These are phyloP conservation scores for Rutstroemia sydowiana DNA, from an alignment of 2,329 filamentous ascomycete genomes.

Conservation along the genomic window DNA sequence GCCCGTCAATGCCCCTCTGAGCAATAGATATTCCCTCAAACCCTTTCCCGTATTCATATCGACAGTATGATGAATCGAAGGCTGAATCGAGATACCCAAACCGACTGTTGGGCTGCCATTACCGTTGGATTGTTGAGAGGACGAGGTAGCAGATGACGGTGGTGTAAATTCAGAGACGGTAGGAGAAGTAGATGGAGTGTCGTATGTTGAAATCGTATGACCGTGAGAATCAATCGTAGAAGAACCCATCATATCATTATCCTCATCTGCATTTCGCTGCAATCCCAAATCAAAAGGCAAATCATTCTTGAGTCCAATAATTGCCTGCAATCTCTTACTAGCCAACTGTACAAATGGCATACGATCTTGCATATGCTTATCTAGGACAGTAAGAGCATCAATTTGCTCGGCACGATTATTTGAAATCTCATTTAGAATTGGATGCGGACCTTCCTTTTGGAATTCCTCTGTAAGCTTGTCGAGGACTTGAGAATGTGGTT, in stretches of 20 bases:
- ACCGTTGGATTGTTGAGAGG: too few species aligned
- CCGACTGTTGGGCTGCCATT: too few species aligned
- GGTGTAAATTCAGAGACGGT: too few species aligned
- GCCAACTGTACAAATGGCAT: conserved; percentile 13
- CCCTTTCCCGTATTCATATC: conserved; percentile 19
- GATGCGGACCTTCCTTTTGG: not conserved
- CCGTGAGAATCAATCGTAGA: not conserved
- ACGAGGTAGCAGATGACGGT: too few species aligned
- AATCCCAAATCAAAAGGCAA: conserved; percentile 15
- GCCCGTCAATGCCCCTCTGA: conserved; percentile 13
- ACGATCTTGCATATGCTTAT: conserved; percentile 12
- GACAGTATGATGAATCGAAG: not conserved
- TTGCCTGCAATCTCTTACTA: conserved; percentile 19
- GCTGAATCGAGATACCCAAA: too few species aligned
- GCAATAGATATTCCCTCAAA: conserved; percentile 22
- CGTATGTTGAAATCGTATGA: too few species aligned
- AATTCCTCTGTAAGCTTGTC: not conserved
- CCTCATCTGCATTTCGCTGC: not conserved
- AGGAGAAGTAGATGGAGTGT: too few species aligned
- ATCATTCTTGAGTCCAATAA: conserved; percentile 18
- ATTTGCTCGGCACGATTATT: not conserved
- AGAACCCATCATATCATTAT: not conserved
- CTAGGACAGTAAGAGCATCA: conserved; percentile 5
- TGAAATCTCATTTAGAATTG: not conserved
- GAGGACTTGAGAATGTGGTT: not conserved